Base-by-base conservation (phyloP, 169 alveolate species). In the Eimeria sp. region DNA sequence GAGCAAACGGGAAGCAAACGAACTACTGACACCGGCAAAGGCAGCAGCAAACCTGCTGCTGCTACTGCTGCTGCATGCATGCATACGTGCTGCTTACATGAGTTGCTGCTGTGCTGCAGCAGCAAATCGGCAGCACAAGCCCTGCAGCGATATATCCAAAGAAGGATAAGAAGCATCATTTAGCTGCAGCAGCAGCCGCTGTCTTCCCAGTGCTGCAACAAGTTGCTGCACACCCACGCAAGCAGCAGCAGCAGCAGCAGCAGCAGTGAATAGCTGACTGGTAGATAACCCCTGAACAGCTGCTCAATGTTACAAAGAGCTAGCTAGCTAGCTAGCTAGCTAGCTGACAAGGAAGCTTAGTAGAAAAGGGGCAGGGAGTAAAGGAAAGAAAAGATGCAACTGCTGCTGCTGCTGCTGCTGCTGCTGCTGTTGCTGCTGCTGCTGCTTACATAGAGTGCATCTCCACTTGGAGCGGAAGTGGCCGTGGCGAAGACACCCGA, bases 131-230 rank as follows among this genome's bases (percentile, higher is more conserved):
- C 58, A 76, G 87, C 87, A 43, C 11, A 76, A 27, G 18, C 63
- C 61, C 27, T 76, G 87, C 61, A 76, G 63, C 27, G 87, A 34
- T 22, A 22, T 16, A 22, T 76, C 61, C 18, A 76, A 34, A 1
- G 87, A 43, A 34, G 87, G 87, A 76, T 76, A 76, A 5, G 54
- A 40, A 14, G 87, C 87, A 11, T n/a, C 54, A 43, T 76, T 43
- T 61, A 76, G 87, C 61, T 34, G 54, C 87, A 76, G 87, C 87
- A 76, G 87, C 87, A 76, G 87, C 54, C 87, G 87, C 61, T 76
- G 87, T 63, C n/a, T 10, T 63, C 87, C 87, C 87, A 76, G 61
- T 14, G 87, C 87, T 6, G 87, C 54, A 27, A 76, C 63, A 40
- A 76, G 87, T 16, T 45, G 11, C 87, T 76, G 61, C 63, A 76